These are phyloP conservation scores for Uronychia binucleata DNA, from an alignment of 73 alveolate species.

Conservation along the genomic window DNA sequence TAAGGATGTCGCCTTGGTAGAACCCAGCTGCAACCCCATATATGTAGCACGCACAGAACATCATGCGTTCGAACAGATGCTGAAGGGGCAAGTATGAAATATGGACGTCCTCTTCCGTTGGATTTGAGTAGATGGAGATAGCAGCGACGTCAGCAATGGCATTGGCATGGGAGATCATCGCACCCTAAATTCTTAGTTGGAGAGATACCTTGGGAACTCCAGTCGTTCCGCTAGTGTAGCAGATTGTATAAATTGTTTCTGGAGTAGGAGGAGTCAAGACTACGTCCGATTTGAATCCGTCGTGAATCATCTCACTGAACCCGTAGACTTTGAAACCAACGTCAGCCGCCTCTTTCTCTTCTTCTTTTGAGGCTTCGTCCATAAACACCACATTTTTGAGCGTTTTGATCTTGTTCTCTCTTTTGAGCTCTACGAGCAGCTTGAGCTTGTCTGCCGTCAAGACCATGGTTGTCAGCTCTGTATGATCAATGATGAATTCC, in stretches of 20 bases:
- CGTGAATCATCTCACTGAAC: conserved; percentile 18
- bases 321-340: conserved; percentile 23
- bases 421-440: conserved; percentile 24
- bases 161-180: conserved; percentile 83
- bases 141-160: conserved; percentile 61
- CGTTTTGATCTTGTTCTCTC: conserved; percentile 16
- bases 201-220: conserved; percentile 94
- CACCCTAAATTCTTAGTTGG: conserved; percentile 18
- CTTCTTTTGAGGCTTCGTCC: conserved; percentile 37
- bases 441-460: conserved; percentile 54
- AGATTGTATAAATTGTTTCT: conserved; percentile 71
- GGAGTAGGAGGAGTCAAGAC: conserved; percentile 46
- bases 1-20: conserved; percentile 61
- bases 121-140: background rate
- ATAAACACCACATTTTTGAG: conserved; percentile 44
- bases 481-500: conserved; percentile 60
- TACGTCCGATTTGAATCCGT: conserved; percentile 20
- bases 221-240: conserved; percentile 98
- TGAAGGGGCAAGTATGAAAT: conserved; percentile 77
- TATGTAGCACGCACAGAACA: conserved; percentile 33
- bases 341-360: conserved; percentile 20
- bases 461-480: conserved; percentile 52
- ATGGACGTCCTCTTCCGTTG: conserved; percentile 52
- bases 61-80: conserved; percentile 68
- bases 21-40: conserved; percentile 61